These are phyloP conservation scores for Ascochyta fabae DNA, from an alignment of 2,329 filamentous ascomycete species.

Conservation along the genomic window DNA sequence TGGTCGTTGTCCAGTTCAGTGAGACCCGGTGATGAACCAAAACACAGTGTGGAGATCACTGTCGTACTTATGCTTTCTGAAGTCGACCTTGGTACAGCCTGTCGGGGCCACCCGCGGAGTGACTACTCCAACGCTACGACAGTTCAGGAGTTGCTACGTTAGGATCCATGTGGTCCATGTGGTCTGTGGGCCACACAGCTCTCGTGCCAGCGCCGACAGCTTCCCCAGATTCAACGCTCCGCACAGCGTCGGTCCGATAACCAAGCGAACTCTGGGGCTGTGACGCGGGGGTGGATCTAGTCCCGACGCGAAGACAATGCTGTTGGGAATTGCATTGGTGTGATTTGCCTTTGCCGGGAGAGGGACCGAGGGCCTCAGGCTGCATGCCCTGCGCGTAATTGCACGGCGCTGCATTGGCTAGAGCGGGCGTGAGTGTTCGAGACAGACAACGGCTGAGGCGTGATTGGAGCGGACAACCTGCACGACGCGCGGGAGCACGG, in stretches of 20 bases:
- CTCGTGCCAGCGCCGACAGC: slow-evolving; percentile 2
- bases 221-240: slow-evolving; percentile 12
- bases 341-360: not conserved
- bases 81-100: not conserved
- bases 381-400: not conserved
- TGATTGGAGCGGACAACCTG: slow-evolving; percentile 6
- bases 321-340: slow-evolving; percentile 3
- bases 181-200: not conserved
- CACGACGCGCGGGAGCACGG: not conserved
- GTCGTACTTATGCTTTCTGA: slow-evolving; percentile 16
- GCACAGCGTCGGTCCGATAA: slow-evolving; percentile 5
- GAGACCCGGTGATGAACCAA: slow-evolving; percentile 9
- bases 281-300: slow-evolving; percentile 9
- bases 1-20: slow-evolving; percentile 9
- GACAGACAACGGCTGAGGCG: not conserved
- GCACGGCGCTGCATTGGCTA: slow-evolving; percentile 6
- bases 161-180: not conserved
- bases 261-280: slow-evolving; percentile 11
- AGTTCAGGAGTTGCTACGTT: slow-evolving; percentile 11
- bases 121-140: not conserved
- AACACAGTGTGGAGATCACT: slow-evolving; percentile 3
- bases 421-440: not conserved
- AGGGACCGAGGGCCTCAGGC: slow-evolving; percentile 2
- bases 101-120: not conserved
- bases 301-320: not conserved